phyloP scores from a whole-genome alignment of 768 basidiomycete genomes.

The Podaxis sp. region DNA sequence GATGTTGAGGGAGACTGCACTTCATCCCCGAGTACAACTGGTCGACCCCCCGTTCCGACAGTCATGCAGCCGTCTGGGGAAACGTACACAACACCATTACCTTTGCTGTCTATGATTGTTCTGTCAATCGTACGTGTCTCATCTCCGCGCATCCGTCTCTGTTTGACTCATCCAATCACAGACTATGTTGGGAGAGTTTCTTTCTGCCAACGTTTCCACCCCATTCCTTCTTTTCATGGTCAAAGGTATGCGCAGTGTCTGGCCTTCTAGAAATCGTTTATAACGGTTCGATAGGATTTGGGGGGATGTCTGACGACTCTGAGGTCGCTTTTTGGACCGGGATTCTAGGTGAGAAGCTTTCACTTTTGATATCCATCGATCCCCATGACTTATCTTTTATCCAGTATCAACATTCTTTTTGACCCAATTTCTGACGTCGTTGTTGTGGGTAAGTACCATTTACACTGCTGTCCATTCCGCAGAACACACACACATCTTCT shows the following conservation, averaged over 20 bases:
- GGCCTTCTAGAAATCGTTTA: neutral
- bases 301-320: conserved; percentile 70
- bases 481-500: conserved; percentile 1
- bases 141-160: neutral
- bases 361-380: conserved; percentile 1
- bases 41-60: conserved; percentile 69
- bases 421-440: conserved; percentile 91
- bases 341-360: conserved; percentile 53
- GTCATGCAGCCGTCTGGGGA: conserved; percentile 62
- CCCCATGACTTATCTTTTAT: conserved; percentile 14
- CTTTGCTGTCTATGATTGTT: conserved; percentile 84
- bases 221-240: conserved; percentile 97
- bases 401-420: conserved; percentile 84
- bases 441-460: conserved; percentile 71
- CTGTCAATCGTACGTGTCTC: conserved; percentile 68
- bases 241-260: conserved; percentile 45
- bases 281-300: conserved; percentile 46
- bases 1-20: conserved; percentile 10
- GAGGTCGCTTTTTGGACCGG: conserved; percentile 90
- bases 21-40: conserved; percentile 28
- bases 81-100: conserved; percentile 74
- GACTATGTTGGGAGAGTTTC: conserved; percentile 94
- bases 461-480: neutral
- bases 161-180: conserved; percentile 24
- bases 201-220: conserved; percentile 88